Conservation (phyloP, 2,329 filamentous ascomycete species). For the Aquanectria penicillioides region DNA sequence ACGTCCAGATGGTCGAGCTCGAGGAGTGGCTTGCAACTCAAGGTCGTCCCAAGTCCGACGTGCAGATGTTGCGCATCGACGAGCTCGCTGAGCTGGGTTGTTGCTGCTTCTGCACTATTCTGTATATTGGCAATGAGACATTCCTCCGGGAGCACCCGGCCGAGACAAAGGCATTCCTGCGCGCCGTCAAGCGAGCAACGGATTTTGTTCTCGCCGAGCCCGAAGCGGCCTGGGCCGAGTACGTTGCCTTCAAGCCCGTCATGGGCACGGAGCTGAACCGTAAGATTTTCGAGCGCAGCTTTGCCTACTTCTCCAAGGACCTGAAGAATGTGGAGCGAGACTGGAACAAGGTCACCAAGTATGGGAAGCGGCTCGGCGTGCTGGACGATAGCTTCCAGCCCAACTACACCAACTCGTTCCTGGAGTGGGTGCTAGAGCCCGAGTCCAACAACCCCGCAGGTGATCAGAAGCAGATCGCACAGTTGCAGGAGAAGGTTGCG, state of each 20-base stretch:
- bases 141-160: slow-evolving; percentile 75
- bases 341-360: slow-evolving; percentile 81
- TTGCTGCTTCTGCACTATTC: slow-evolving; percentile 85
- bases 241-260: slow-evolving; percentile 76
- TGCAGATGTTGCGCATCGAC: slow-evolving; percentile 84
- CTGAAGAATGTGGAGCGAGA: slow-evolving; percentile 79
- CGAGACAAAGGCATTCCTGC: slow-evolving; percentile 74
- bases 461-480: slow-evolving; percentile 79
- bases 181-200: slow-evolving; percentile 78
- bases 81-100: slow-evolving; percentile 82
- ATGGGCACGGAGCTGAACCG: slow-evolving; percentile 76
- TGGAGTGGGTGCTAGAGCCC: slow-evolving; percentile 71
- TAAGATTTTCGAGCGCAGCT: slow-evolving; percentile 84
- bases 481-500: slow-evolving; percentile 74
- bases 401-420: slow-evolving; percentile 80
- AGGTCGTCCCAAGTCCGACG: slow-evolving; percentile 71
- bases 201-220: slow-evolving; percentile 75
- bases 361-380: slow-evolving; percentile 78
- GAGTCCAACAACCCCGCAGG: slow-evolving; percentile 75
- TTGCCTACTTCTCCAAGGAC: slow-evolving; percentile 79
- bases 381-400: slow-evolving; percentile 70
- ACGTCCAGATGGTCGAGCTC: slow-evolving; percentile 85
- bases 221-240: slow-evolving; percentile 71
- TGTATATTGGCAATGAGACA: slow-evolving; percentile 81
- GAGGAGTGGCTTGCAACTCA: slow-evolving; percentile 77